These are phyloP conservation scores for Calonectria pseudoturangicola DNA, from an alignment of 2,329 filamentous ascomycete species.

Conservation along the genomic window DNA sequence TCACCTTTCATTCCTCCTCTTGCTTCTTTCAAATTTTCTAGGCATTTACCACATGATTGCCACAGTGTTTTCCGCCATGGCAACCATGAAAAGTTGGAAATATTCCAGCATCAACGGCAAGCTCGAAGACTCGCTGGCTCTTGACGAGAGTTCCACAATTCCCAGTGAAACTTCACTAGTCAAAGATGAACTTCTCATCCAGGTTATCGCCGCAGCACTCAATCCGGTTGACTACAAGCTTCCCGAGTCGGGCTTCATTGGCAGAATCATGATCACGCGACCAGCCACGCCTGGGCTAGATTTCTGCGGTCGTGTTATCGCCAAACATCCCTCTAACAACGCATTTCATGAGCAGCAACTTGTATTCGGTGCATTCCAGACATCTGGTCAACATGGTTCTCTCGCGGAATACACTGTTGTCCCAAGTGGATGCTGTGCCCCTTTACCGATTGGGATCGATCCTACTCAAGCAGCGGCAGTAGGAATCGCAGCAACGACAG, in stretches of 20 bases:
- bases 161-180: conserved; percentile 16
- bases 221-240: conserved; percentile 66
- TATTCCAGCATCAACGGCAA: conserved; percentile 13
- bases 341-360: conserved; percentile 23
- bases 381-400: not conserved
- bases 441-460: conserved; percentile 20
- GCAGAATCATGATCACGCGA: conserved; percentile 46
- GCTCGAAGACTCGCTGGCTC: conserved; percentile 8
- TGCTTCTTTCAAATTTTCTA: not conserved
- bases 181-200: conserved; percentile 58
- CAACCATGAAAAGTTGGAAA: conserved; percentile 27
- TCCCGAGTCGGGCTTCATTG: conserved; percentile 58
- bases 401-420: conserved; percentile 22
- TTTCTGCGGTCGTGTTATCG: conserved; percentile 66
- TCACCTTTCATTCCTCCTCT: no score
- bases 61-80: not conserved
- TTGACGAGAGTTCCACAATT: conserved; percentile 1
- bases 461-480: conserved; percentile 27
- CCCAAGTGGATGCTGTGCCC: not conserved
- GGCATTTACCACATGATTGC: not conserved
- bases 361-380: conserved; percentile 17
- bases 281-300: conserved; percentile 66
- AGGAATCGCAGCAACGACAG: conserved; percentile 49
- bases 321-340: conserved; percentile 35
- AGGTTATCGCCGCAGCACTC: conserved; percentile 60